These are phyloP conservation scores for Zymoseptoria tritici DNA, from an alignment of 2,329 filamentous ascomycete genomes.

Conservation along the genomic window DNA sequence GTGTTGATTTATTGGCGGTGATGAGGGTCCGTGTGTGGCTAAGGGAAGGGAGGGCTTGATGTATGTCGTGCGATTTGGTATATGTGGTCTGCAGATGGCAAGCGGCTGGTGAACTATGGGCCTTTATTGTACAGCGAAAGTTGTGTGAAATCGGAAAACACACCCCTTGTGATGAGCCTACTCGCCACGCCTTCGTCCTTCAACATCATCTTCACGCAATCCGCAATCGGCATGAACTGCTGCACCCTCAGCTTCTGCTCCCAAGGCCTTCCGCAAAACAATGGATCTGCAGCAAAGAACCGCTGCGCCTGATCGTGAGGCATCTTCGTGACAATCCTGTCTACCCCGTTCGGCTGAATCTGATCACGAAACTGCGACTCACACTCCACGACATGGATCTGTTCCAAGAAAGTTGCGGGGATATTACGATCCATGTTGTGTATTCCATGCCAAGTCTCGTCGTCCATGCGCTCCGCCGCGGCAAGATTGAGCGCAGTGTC, in stretches of 20 bases:
- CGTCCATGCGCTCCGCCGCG: neutral
- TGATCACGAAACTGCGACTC: neutral
- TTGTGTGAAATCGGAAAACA: no score
- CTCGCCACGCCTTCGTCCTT: neutral
- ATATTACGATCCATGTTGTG: neutral
- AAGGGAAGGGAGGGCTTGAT: no score
- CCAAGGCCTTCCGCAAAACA: neutral
- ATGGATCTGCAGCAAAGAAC: neutral
- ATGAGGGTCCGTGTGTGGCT: neutral
- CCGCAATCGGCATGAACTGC: neutral
- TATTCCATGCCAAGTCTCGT: neutral
- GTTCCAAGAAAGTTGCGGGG: neutral
- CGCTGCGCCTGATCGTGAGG: neutral
- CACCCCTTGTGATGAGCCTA: neutral
- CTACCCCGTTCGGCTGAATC: neutral
- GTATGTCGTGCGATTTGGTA: no score
- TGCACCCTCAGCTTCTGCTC: neutral
- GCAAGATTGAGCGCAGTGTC: neutral
- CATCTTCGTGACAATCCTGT: neutral
- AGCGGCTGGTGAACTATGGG: no score
- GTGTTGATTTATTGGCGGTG: slow-evolving; percentile 19
- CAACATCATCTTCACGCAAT: neutral
- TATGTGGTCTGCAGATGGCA: no score
- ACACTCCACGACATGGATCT: neutral
- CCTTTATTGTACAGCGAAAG: neutral